A percentile compares a stretch with the other conserved stretches of the same genome.
phyloP scores from a whole-genome alignment of 495 filamentous ascomycete genomes.

The Penicillium psychrofluorescens region DNA sequence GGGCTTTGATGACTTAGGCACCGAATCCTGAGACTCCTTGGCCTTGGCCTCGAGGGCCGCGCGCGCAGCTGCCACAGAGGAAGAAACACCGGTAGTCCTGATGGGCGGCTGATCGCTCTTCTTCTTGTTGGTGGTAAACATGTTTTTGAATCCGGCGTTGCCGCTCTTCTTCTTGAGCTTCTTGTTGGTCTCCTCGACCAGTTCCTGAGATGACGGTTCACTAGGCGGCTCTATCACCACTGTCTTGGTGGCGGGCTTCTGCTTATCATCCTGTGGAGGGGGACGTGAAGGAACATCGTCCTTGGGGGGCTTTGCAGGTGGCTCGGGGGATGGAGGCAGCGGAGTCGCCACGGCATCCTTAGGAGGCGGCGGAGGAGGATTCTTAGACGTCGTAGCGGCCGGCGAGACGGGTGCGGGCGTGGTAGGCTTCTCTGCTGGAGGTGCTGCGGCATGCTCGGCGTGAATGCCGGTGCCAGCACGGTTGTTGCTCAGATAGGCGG shows the following conservation, averaged over 20 bases:
- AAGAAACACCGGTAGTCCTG: slow-evolving; percentile 29
- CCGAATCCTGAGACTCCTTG: slow-evolving; percentile 28
- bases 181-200: slow-evolving; percentile 23
- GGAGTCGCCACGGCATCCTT: slow-evolving; percentile 21
- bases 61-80: slow-evolving; percentile 43
- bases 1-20: slow-evolving; percentile 12
- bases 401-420: slow-evolving; percentile 10
- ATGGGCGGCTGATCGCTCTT: slow-evolving; percentile 28
- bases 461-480: slow-evolving; percentile 57
- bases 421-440: slow-evolving; percentile 4
- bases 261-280: neutral
- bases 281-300: neutral
- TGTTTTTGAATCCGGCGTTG: slow-evolving; percentile 38
- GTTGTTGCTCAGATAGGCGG: slow-evolving; percentile 68
- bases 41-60: slow-evolving; percentile 41
- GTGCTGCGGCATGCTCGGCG: slow-evolving; percentile 5
- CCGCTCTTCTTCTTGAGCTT: slow-evolving; percentile 43
- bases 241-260: slow-evolving; percentile 12
- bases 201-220: slow-evolving; percentile 21
- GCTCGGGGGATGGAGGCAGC: slow-evolving; percentile 25
- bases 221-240: slow-evolving; percentile 13
- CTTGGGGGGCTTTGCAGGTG: slow-evolving; percentile 9
- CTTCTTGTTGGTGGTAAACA: slow-evolving; percentile 40
- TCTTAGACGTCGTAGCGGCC: slow-evolving; percentile 6
- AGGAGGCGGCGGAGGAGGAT: slow-evolving; percentile 11